Evolutionary conservation across 805 yeast genomes (phyloP).

Genomic region (Ogataea philodendri): DNA sequence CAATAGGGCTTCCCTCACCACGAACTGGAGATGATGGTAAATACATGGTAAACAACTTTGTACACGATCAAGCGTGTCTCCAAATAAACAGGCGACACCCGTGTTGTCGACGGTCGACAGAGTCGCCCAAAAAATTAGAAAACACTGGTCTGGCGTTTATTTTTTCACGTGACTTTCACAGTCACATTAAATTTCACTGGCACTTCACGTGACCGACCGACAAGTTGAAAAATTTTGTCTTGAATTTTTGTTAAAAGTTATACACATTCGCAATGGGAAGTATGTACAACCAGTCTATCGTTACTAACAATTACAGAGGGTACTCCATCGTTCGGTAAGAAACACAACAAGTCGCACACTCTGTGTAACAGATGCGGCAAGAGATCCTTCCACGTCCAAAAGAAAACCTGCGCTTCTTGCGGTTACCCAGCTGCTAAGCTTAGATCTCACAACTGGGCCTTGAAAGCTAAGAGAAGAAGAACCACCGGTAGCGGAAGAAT

Average conservation of each 20-base stretch:
- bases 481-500: slow-evolving; percentile 99
- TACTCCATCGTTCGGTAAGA: slow-evolving; percentile 99
- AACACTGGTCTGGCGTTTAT: background rate
- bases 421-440: slow-evolving; percentile 99
- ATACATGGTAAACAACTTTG: slow-evolving; percentile 9
- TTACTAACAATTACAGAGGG: slow-evolving; percentile 65
- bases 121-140: background rate
- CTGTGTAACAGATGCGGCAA: slow-evolving; percentile 98
- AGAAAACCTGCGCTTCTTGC: slow-evolving; percentile 98
- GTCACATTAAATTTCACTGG: slow-evolving; percentile 4
- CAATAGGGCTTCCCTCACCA: slow-evolving; percentile 11
- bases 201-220: slow-evolving; percentile 13
- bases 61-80: slow-evolving; percentile 14
- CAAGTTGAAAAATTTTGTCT: slow-evolving; percentile 16
- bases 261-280: slow-evolving; percentile 62
- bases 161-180: slow-evolving; percentile 7
- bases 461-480: slow-evolving; percentile 98
- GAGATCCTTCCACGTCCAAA: slow-evolving; percentile 98
- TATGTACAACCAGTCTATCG: slow-evolving; percentile 44
- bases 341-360: slow-evolving; percentile 99
- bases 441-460: slow-evolving; percentile 99
- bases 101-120: slow-evolving; percentile 11
- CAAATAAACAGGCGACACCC: slow-evolving; percentile 14
- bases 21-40: slow-evolving; percentile 37
- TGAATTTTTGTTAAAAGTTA: slow-evolving; percentile 10